Conservation (phyloP, 768 basidiomycete species). For the Amanita pallidorosea region DNA sequence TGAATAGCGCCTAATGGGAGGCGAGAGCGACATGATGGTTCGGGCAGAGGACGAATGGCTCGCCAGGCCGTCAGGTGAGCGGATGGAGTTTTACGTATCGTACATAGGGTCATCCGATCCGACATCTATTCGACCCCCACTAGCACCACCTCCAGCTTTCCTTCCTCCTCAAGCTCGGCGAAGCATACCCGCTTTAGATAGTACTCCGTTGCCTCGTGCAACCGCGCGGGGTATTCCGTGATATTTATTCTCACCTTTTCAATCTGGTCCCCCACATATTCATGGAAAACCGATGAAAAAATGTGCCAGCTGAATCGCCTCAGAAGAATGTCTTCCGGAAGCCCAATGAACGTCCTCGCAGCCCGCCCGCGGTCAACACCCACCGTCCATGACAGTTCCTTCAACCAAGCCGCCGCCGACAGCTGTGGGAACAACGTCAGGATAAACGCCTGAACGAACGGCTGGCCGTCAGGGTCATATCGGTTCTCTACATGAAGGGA, state of each 20-base stretch:
- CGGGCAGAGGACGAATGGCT: not conserved
- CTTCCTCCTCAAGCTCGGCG: not conserved
- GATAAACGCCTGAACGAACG: constrained; percentile 12
- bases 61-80: not conserved
- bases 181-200: not conserved
- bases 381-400: constrained; percentile 15
- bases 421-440: constrained; percentile 14
- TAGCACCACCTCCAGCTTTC: not conserved
- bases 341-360: constrained; percentile 15
- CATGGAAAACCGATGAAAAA: constrained; percentile 14
- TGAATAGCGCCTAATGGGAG: constrained; percentile 51
- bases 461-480: constrained; percentile 11
- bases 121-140: not conserved
- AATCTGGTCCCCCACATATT: constrained; percentile 6
- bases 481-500: constrained; percentile 17
- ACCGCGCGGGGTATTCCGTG: constrained; percentile 9
- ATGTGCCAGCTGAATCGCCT: constrained; percentile 18
- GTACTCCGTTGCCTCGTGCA: constrained; percentile 9
- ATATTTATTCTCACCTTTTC: constrained; percentile 9
- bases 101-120: not conserved
- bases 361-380: constrained; percentile 11
- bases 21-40: constrained; percentile 32
- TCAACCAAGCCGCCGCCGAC: constrained; percentile 9
- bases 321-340: constrained; percentile 17
- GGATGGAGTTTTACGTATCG: not conserved